These are phyloP conservation scores for Aspergillus luchuensis DNA, from an alignment of 2,329 filamentous ascomycete species.

Conservation along the genomic window DNA sequence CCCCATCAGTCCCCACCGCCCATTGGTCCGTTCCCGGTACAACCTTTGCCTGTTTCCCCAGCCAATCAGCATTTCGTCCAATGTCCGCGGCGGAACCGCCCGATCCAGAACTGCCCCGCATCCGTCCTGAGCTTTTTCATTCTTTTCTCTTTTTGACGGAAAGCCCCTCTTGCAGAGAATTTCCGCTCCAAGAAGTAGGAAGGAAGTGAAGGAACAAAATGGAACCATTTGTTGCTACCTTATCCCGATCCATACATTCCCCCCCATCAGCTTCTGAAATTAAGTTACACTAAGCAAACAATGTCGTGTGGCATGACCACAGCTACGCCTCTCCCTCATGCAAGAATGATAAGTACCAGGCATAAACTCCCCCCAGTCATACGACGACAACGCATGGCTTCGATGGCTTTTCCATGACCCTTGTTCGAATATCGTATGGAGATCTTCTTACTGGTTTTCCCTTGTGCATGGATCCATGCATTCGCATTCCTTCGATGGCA, in stretches of 20 bases:
- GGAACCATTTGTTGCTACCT: no score
- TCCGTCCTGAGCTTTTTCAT: not conserved
- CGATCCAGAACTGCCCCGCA: conserved; percentile 5
- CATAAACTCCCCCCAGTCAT: not conserved
- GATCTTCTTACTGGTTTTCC: no score
- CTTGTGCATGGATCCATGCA: no score
- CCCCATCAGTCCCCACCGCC: not conserved
- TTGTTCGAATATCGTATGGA: not conserved
- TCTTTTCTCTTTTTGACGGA: not conserved
- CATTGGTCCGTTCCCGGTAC: conserved; percentile 3
- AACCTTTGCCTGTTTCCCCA: not conserved
- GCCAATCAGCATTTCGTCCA: not conserved
- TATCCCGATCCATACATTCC: not conserved
- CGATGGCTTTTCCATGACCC: not conserved
- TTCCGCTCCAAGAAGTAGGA: not conserved
- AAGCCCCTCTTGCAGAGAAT: not conserved
- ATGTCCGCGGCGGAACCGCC: conserved; percentile 1
- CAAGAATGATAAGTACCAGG: not conserved
- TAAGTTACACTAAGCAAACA: not conserved
- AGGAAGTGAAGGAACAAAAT: no score
- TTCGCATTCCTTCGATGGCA: no score
- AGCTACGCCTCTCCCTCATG: not conserved
- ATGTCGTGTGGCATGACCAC: not conserved
- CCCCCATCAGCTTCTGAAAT: not conserved
- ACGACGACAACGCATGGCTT: not conserved